phyloP scores from a whole-genome alignment of 2,329 filamentous ascomycete genomes.

The Chrysoporthe puriensis region DNA sequence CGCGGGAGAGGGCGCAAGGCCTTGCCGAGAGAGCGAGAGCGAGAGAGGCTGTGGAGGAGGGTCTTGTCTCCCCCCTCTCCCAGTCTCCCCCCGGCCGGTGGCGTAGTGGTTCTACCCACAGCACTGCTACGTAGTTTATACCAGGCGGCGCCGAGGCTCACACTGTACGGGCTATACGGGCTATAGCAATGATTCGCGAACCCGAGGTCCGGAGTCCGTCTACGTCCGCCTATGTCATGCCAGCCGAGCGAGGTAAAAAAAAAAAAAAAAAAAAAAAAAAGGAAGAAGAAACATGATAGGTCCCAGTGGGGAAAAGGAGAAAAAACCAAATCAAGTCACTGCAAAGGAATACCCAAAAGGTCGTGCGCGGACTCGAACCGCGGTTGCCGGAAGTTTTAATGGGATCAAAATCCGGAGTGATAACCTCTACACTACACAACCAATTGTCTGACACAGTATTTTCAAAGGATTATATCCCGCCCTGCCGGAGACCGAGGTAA shows the following conservation, averaged over 20 bases:
- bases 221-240: not conserved
- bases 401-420: conserved; percentile 8
- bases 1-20: no score
- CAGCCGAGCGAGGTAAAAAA: not conserved
- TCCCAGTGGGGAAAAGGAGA: not conserved
- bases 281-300: not conserved
- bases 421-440: conserved; percentile 12
- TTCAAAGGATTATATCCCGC: no score
- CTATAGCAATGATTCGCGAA: not conserved
- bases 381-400: conserved; percentile 3
- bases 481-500: no score
- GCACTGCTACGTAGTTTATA: no score
- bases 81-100: no score
- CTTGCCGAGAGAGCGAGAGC: no score
- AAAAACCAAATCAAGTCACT: not conserved
- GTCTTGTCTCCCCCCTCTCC: no score
- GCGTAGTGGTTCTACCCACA: no score
- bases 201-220: not conserved
- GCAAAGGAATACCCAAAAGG: not conserved
- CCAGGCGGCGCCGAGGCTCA: no score
- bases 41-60: no score
- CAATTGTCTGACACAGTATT: not conserved
- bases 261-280: not conserved
- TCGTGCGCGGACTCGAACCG: conserved; percentile 11
- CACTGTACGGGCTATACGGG: no score